phyloP scores from a whole-genome alignment of 1,139 yeast genomes.

The Blastobotrys serpentis region DNA sequence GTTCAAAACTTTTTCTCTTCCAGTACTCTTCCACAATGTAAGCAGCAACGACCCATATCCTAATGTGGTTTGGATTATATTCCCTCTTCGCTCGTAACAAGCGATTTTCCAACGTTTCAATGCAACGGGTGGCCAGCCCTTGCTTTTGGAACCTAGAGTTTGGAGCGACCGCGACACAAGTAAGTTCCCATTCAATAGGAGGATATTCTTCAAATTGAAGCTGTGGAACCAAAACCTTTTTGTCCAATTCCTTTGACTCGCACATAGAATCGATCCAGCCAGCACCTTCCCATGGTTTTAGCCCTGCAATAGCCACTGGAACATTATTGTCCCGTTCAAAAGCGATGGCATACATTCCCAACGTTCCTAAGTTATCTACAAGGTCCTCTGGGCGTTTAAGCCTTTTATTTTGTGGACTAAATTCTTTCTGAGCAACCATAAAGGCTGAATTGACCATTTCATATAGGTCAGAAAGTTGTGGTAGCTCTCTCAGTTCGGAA shows the following conservation, averaged over 20 bases:
- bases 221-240: not conserved
- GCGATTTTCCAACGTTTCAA: not conserved
- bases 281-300: slow-evolving; percentile 5
- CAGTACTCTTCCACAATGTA: slow-evolving; percentile 6
- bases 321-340: not conserved
- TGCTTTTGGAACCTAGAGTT: not conserved
- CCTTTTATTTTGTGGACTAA: slow-evolving; percentile 4
- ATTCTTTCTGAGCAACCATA: not conserved
- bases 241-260: not conserved
- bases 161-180: not conserved
- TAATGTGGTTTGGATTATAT: not conserved
- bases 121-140: slow-evolving; percentile 1
- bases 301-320: slow-evolving; percentile 1
- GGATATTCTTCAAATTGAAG: not conserved
- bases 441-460: not conserved
- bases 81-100: not conserved
- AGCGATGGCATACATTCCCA: slow-evolving; percentile 2
- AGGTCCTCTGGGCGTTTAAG: not conserved
- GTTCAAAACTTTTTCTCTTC: not conserved
- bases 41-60: slow-evolving; percentile 3
- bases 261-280: not conserved
- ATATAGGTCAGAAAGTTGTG: not conserved
- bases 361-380: not conserved
- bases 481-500: not conserved
- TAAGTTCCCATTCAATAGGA: slow-evolving; percentile 2